Base-by-base conservation (phyloP, 208 protist species). In the Leishmania turanica region DNA sequence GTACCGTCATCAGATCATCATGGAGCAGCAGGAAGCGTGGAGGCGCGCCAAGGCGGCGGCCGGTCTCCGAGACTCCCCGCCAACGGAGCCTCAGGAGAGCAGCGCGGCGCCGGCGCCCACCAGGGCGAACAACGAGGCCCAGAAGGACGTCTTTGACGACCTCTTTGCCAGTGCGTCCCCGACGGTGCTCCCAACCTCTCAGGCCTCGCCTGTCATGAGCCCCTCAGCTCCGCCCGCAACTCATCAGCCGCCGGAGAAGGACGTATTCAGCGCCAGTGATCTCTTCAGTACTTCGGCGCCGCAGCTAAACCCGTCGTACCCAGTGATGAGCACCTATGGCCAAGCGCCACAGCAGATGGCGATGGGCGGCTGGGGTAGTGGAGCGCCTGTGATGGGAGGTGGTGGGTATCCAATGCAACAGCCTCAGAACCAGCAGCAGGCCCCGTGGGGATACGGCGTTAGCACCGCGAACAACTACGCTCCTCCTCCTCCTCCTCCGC, bases 11-110 rank as follows among this genome's bases (percentile, higher is more conserved):
- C 81, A 81, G 84, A 86, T 96, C 60, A 94, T 95, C 70, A 79
- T 82, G 76, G 91, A 95, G 86, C 93, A 97, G 78, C 85, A 93
- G 84, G 89, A 94, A 64, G 90, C 89, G 56, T 94, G 90, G 89
- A 73, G 84, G 69, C 64, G 24, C 11, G 89, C 89, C 71, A 93
- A 91, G 85, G 68, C 51, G 37, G 79, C 77, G 15, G 62, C 79
- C 0, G 88, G 83, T 34, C 66, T 65, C 65, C 75, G 49, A 62
- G 49, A 68, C n/a, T 42, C 78, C 6, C 31, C 60, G n/a, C 51
- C 83, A 19, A 8, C 45, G 27, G 34, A 73, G 21, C 31, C 42
- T 19, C 64, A 51, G 78, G 34, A 60, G 7, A 81, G 60, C 70
- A n/a, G 37, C 6, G 37, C 40, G n/a, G 45, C 56, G 21, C 27